Evolutionary conservation across 768 basidiomycete genomes (phyloP), one percentile per base, ranked within the genome.

Genomic region (Suillus decipiens): DNA sequence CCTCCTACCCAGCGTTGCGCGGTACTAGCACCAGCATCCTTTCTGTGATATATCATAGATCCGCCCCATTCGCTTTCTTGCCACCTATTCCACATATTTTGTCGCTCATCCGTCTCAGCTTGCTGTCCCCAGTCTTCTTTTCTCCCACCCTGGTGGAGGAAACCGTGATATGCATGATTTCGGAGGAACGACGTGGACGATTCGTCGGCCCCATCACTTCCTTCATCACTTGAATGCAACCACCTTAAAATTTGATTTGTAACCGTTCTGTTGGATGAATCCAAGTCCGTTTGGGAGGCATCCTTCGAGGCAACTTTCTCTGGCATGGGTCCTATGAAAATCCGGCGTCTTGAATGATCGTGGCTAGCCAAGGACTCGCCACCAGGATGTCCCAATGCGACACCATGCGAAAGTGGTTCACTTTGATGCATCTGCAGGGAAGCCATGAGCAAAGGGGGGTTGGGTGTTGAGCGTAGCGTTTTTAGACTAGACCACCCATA

Each of bases 291-390:
- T 58, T 72, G 74, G 4, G 75, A 75, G 61, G 85, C 74, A 61
- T 86, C 79, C 61, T 80, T 84, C 69, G 75, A 75, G 59, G 85
- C 74, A 61, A 86, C 79, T 61, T 81, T 84, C 69, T 88, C 86
- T 14, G 90, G 91, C 79, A 93, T 81, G 4, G 92, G 89, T 0
- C 92, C 92, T 50, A 94, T 79, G 74, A 93, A 93, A 59, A 88
- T 73, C 36, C 92, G 82, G 61, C 79, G 79, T 63, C 77, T 78
- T 34, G 68, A 72, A 72, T 82, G 64, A 34, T 70, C 74, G 59
- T 61, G 24, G n/a, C 47, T 47, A n/a, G 56, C 39, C 39, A 57
- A 39, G 17, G 39, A 41, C 28, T 57, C 56, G 56, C 39, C 56
- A 39, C 39, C 56, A 31, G 56, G 17, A 41, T 19, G 39, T 19